Conservation (phyloP, 805 yeast species). For the Metschnikowia similis region DNA sequence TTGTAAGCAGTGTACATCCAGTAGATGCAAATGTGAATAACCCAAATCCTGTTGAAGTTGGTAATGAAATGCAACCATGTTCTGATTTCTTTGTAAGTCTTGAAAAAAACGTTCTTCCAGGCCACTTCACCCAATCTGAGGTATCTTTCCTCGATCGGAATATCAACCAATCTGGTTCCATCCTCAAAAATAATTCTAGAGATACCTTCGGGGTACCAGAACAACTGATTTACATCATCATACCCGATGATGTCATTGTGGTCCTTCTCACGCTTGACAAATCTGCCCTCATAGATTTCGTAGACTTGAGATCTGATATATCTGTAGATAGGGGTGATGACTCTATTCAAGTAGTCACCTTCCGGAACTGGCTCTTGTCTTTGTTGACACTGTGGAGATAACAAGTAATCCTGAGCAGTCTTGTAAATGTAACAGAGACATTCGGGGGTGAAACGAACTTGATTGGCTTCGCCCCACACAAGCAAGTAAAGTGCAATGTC, state of each 20-base stretch:
- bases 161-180: slow-evolving; percentile 85
- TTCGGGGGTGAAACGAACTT: slow-evolving; percentile 84
- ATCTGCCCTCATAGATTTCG: slow-evolving; percentile 77
- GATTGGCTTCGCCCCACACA: slow-evolving; percentile 89
- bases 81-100: slow-evolving; percentile 72
- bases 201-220: slow-evolving; percentile 99
- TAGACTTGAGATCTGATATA: slow-evolving; percentile 78
- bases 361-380: slow-evolving; percentile 79
- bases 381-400: slow-evolving; percentile 87
- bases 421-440: slow-evolving; percentile 90
- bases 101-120: slow-evolving; percentile 84
- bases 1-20: slow-evolving; percentile 96
- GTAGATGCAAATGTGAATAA: slow-evolving; percentile 80
- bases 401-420: slow-evolving; percentile 86
- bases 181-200: slow-evolving; percentile 88
- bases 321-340: slow-evolving; percentile 85
- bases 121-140: slow-evolving; percentile 84
- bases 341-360: slow-evolving; percentile 87
- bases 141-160: slow-evolving; percentile 87
- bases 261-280: slow-evolving; percentile 79
- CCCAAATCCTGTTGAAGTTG: slow-evolving; percentile 88
- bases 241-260: slow-evolving; percentile 83
- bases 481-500: slow-evolving; percentile 71
- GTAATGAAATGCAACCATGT: slow-evolving; percentile 72
- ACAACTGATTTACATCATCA: slow-evolving; percentile 97